Base-by-base conservation (phyloP, 2,329 filamentous ascomycete genomes). In the Ramularia collo-cygni region DNA sequence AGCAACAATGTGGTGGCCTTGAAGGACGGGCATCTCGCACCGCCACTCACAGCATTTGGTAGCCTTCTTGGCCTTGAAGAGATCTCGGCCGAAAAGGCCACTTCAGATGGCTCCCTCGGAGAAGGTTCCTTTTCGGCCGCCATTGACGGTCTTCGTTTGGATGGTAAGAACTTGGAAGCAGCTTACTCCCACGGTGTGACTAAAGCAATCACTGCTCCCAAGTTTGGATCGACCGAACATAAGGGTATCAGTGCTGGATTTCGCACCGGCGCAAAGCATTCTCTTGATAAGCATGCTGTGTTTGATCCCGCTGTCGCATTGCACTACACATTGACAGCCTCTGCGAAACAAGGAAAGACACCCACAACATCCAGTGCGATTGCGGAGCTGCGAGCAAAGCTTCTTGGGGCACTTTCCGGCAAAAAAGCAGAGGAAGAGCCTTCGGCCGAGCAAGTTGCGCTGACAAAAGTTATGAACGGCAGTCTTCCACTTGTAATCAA, bases 61-160 rank as follows among this genome's bases (percentile, higher is more conserved):
- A 74, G 76, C 3, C 64, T 65, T 1, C 61, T 85, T 0, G 81
- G 81, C 1, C 68, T 85, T 5, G 74, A 74, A 46, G 79, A 76
- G 38, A 83, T 85, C 38, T 71, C 75, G 42, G 68, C 68, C 4
- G 81, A 83, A 36, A 45, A 50, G 1, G 57, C 55, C 15, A 75
- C 74, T 0, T 61, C 66, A 46, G 55, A 63, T 6, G 62, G 64
- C 32, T 75, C 71, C 0, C 73, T 76, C 46, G 76, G 77, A 0
- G 57, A 65, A 0, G 55, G 64, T 4, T 46, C 51, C 4, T 81
- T 82, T 51, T 76, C 73, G 32, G 70, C 77, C 8, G 79, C 72
- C 6, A 61, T 76, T 4, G 63, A 70, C 35, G 67, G 66, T 2
- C 56, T 70, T 2, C 50, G 55, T 4, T 57, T 69, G 12, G 62